phyloP scores from a whole-genome alignment of 192 early-diverging fungal genomes.

The Entomortierella parvispora region DNA sequence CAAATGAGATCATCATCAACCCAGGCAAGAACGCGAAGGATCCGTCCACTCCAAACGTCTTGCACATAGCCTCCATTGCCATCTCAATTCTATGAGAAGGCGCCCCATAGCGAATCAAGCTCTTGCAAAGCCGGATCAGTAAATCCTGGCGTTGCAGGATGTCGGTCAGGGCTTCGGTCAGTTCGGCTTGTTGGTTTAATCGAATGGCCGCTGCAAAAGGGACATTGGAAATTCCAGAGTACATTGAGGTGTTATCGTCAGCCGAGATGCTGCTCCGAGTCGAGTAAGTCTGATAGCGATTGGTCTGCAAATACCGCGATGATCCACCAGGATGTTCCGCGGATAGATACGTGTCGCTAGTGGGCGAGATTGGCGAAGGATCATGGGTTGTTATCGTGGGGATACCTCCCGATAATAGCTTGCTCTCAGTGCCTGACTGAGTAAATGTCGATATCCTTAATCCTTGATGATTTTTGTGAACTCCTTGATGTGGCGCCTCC shows the following conservation, averaged over 20 bases:
- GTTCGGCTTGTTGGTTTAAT: slow-evolving; percentile 17
- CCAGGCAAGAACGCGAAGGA: slow-evolving; percentile 75
- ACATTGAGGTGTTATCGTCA: slow-evolving; percentile 30
- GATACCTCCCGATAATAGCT: neutral
- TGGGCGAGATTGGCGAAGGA: neutral
- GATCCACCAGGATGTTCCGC: neutral
- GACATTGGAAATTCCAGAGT: slow-evolving; percentile 20
- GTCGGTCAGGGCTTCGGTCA: slow-evolving; percentile 35
- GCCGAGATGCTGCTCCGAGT: slow-evolving; percentile 26
- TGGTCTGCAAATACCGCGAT: slow-evolving; percentile 11
- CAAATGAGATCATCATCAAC: slow-evolving; percentile 78
- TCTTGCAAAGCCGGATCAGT: slow-evolving; percentile 60
- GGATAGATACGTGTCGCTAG: neutral
- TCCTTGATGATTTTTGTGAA: no score
- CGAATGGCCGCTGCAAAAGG: slow-evolving; percentile 18
- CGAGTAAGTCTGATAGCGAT: neutral
- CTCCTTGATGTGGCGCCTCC: no score
- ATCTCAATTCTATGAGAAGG: slow-evolving; percentile 61
- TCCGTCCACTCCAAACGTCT: slow-evolving; percentile 68
- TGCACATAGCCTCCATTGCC: slow-evolving; percentile 58
- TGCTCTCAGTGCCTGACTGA: neutral
- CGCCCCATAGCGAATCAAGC: slow-evolving; percentile 59
- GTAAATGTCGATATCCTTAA: neutral
- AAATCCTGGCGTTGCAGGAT: slow-evolving; percentile 59
- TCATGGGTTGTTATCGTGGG: neutral